These are phyloP conservation scores for Micromonas pusilla DNA, from an alignment of 139 green algal genomes.

Conservation along the genomic window DNA sequence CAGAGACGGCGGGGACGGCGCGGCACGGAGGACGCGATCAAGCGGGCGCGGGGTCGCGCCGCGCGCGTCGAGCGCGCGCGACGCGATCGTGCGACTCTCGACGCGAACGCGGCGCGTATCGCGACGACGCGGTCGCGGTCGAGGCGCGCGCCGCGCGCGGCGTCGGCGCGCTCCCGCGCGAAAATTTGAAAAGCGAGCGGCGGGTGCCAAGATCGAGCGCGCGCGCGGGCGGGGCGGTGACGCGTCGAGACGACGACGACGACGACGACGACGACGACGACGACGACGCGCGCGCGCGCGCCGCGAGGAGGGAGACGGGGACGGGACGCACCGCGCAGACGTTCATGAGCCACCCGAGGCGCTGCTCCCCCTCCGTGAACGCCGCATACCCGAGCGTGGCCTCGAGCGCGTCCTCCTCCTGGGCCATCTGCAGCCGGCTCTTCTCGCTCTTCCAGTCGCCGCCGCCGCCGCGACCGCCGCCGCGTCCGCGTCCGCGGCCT, in stretches of 20 bases:
- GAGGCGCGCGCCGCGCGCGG: too few species aligned
- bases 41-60: too few species aligned
- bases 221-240: not conserved
- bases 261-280: too few species aligned
- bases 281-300: too few species aligned
- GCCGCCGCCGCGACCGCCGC: not conserved
- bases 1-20: not conserved
- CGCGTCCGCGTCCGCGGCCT: not conserved
- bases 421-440: constrained; percentile 3
- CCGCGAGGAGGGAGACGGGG: too few species aligned
- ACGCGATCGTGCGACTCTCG: too few species aligned
- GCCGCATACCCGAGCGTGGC: constrained; percentile 5
- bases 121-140: too few species aligned
- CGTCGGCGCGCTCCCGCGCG: too few species aligned
- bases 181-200: not conserved
- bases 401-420: constrained; percentile 25
- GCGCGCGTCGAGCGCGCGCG: too few species aligned
- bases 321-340: constrained; percentile 55
- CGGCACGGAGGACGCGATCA: not conserved
- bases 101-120: too few species aligned
- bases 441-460: not conserved
- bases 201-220: not conserved
- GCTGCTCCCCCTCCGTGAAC: constrained; percentile 13
- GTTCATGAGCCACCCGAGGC: constrained; percentile 91
- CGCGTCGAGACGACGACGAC: too few species aligned